Conservation (phyloP, 176 grass and related monocot species). For the Poa pratensis region DNA sequence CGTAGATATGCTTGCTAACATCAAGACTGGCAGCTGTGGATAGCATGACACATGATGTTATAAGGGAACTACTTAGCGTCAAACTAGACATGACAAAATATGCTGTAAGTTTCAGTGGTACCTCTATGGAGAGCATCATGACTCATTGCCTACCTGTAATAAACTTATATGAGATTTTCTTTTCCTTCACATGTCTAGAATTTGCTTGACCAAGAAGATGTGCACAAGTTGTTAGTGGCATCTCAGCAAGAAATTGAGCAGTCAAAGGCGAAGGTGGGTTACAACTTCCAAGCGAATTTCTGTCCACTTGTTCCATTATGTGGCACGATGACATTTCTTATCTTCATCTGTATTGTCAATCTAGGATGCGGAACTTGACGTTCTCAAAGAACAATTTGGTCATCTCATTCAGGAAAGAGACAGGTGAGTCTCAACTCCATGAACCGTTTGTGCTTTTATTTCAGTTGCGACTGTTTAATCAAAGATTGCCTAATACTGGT, state of each 20-base stretch:
- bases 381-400: conserved; percentile 59
- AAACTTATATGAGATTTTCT: conserved; percentile 35
- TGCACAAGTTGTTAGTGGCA: conserved; percentile 68
- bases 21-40: conserved; percentile 78
- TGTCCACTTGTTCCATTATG: conserved; percentile 16
- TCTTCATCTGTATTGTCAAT: conserved; percentile 30
- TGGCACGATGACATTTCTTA: neutral
- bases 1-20: conserved; percentile 70
- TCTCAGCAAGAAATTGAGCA: conserved; percentile 76
- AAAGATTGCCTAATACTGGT: neutral
- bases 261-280: conserved; percentile 69
- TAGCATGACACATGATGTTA: conserved; percentile 95
- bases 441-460: neutral
- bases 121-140: neutral
- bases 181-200: conserved; percentile 46
- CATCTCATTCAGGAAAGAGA: conserved; percentile 65
- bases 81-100: conserved; percentile 92
- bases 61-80: conserved; percentile 81
- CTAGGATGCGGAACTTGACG: conserved; percentile 67
- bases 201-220: conserved; percentile 69
- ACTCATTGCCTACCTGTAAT: neutral
- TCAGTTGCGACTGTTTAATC: neutral
- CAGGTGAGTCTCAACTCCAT: conserved; percentile 45
- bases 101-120: conserved; percentile 61
- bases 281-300: neutral